Base-by-base conservation (phyloP, 495 filamentous ascomycete genomes). In the Chaetomium cochliodes region DNA sequence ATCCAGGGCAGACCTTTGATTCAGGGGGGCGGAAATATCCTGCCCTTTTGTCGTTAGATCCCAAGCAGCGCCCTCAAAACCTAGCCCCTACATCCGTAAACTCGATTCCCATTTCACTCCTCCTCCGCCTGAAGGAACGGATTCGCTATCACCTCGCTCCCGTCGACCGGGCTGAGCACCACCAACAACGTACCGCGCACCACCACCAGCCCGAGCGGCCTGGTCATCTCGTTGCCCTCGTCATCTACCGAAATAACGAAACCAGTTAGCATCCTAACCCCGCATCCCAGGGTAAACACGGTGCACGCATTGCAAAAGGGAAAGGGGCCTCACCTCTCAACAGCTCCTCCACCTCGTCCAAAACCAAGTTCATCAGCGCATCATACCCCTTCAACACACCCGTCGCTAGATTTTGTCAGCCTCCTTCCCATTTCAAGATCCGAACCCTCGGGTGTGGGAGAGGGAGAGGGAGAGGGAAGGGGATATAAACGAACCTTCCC, bases 291-390 rank as follows among this genome's bases (percentile, higher is more conserved):
- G 2, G 41, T 5, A 9, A 18, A 44, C 16, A 11, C 33, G 6
- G 33, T 37, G 33, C 33, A 30, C 2, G 2, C 33, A 8, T 11
- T 3, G 26, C n/a, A 44, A 12, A 37, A 15, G 16, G 7, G 9
- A 50, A 26, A 28, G 25, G 50, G 22, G 18, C 13, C 12, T 66
- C 69, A 96, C 93, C 93, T 80, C 90, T 83, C 77, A 96, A 84
- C 25, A 87, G 80, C 74, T 98, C 94, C 77, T 96, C 87, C 23
- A 94, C 93, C 59, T 98, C 91, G 70, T 98, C 96, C 57, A 98
- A 81, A 23, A 98, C 94, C 60, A 98, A 80, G 75, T 98, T 98
- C 93, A 98, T 97, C 42, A 98, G 81, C 69, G 93, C 92, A 70
- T 98, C 94, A 70, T 92, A 97, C 54, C 94, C 94, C 73, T 98